Evolutionary conservation across 2,329 filamentous ascomycete species (phyloP), one percentile per base, ranked within the genome.

Genomic region (Sporothrix pallida): DNA sequence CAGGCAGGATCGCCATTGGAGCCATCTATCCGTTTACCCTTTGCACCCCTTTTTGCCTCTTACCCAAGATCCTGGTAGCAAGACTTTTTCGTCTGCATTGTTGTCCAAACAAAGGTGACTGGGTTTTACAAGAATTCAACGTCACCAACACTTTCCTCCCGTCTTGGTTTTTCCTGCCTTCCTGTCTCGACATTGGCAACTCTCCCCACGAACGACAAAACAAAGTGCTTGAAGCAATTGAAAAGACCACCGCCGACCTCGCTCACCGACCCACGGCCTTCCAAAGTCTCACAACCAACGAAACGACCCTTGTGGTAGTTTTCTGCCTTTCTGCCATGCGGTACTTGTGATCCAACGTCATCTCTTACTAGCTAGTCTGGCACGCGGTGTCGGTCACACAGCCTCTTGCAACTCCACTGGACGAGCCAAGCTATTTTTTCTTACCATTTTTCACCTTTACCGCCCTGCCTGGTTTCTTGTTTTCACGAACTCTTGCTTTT

Each of bases 371-470:
- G 31, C 31, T 37, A 37, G 31, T 37, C 58, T n/a, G n/a, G 42
- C n/a, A 48, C 12, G 62, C 42, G 31, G n/a, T 46, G 20, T 48
- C 4, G 42, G 20, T 48, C 62, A 42, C 62, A 46, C 62, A 15
- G 62, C 62, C 62, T 56, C 37, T 48, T 68, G 37, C 23, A n/a
- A 54, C 26, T 56, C 31, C 65, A 68, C 65, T 68, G 23, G 20
- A 5, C 1, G 31, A 37, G 67, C 15, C 67, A 56, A 54, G 67
- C 37, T 46, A 31, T 7, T 23, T 26, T 48, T 69, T 44, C 3
- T 31, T 52, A 20, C 46, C 8, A 17, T 48, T 42, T 50, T 65
- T 54, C 46, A 37, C 46, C 44, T 71, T 31, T 52, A 37, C 48
- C 13, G 42, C 44, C 42, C 60, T 58, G 20, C 50, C 42, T 56